Evolutionary conservation across 768 basidiomycete genomes (phyloP), one percentile per base, ranked within the genome.

Genomic region (Strobilomyces confusus): DNA sequence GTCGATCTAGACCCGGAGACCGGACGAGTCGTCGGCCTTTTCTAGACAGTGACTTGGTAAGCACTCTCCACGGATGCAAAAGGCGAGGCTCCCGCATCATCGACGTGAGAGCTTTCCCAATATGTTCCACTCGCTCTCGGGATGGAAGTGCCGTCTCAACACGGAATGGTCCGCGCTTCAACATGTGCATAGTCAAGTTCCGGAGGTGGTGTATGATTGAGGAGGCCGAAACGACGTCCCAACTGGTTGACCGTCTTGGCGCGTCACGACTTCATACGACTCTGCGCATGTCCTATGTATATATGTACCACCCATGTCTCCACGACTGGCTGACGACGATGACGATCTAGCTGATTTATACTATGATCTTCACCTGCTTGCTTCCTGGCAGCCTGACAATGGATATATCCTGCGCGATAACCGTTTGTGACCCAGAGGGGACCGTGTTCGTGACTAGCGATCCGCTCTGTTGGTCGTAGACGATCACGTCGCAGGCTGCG

Each of bases 1-100:
- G 90, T 92, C 58, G 87, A 82, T 29, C 78, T 93, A 15, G 87
- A 92, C 67, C 77, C 80, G 25, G 82, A 88, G 63, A 83, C 84
- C 3, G 94, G 94, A 49, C 78, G 83, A 38, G 91, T 93, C 43
- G 76, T 92, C 54, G 94, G 94, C 41, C 77, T 97, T 49, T 97
- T 95, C 79, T 95, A 67, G 54, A 41, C 19, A 37, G 12, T 40
- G 25, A n/a, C 26, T 48, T 41, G 32, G 29, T 19, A n/a, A 47
- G 53, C 55, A 49, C 59, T 61, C 49, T 59, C 56, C 63, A 68
- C 54, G 49, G 59, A 52, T 54, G 58, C 44, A 33, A 46, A 44
- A 40, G 51, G 46, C 40, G 17, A 36, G 32, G 30, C n/a, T 36
- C 29, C 19, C 22, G 44, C 48, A 51, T 41, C 22, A 33, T 43